Evolutionary conservation across 352 stramenopile genomes (phyloP).

Genomic region (Phytophthora vignae): DNA sequence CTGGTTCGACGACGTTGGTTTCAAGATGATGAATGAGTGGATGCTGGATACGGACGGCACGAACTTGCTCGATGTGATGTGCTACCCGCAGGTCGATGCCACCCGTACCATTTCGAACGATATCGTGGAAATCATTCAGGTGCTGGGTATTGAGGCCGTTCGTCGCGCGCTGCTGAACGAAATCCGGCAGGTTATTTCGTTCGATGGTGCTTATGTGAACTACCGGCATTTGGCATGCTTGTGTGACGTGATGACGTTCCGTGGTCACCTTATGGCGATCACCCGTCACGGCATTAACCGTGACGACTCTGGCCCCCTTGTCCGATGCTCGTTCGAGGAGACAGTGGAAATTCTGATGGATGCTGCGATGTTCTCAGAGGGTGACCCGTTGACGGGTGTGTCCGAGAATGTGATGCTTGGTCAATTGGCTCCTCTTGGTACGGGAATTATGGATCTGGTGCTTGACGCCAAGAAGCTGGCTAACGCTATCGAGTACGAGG

Average conservation of each 20-base stretch:
- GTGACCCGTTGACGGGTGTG: constrained; percentile 97
- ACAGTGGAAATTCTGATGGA: constrained; percentile 99
- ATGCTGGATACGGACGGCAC: constrained; percentile 99
- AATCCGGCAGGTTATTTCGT: constrained; percentile 98
- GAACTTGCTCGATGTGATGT: constrained; percentile 98
- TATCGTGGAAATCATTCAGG: constrained; percentile 99
- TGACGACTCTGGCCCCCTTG: constrained; percentile 97
- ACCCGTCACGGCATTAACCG: constrained; percentile 99
- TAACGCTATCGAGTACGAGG: constrained; percentile 97
- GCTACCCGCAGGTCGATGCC: constrained; percentile 96
- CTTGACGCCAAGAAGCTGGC: constrained; percentile 98
- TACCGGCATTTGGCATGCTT: constrained; percentile 99
- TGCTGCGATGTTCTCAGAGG: constrained; percentile 97
- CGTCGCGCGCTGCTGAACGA: constrained; percentile 94
- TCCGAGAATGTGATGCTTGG: constrained; percentile 99
- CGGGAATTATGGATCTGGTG: constrained; percentile 97
- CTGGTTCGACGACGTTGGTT: constrained; percentile 96
- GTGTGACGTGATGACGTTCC: constrained; percentile 99
- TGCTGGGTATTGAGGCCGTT: constrained; percentile 94
- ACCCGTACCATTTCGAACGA: constrained; percentile 99
- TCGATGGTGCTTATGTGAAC: constrained; percentile 99
- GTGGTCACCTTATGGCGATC: constrained; percentile 97
- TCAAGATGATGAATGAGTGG: constrained; percentile 97
- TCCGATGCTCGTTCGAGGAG: constrained; percentile 99
- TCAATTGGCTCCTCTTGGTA: constrained; percentile 96